Base-by-base conservation (phyloP, 495 filamentous ascomycete species). In the Annulohypoxylon nitens region DNA sequence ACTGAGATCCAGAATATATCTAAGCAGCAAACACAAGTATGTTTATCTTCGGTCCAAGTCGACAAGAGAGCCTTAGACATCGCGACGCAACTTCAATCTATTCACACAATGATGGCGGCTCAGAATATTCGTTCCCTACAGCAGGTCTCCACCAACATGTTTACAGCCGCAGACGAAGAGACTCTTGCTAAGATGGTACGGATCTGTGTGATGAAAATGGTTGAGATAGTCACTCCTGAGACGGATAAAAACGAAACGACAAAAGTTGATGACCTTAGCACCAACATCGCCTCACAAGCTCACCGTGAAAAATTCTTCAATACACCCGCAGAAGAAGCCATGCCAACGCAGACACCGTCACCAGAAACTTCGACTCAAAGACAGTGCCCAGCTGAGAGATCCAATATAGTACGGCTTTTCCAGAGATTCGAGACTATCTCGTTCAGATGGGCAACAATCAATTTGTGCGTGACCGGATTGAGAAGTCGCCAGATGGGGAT, bases 121-220 rank as follows among this genome's bases (percentile, higher is more conserved):
- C 61, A 50, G 5, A 9, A 7, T 10, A 1, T 8, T n/a, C 16
- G n/a, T 6, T 7, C 45, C n/a, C n/a, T 3, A 39, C 33, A 3
- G 7, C 16, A 11, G 7, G 11, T 5, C 0, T 37, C 26, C 12
- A 20, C 45, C 2, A 53, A 36, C 7, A 53, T 1, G 0, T 50
- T 63, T 20, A 14, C 45, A 5, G 61, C 47, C 20, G 43, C 14
- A 6, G 61, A 63, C 9, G 61, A 63, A 39, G 61, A 63, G 10
- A n/a, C 61, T 10, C 45, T 63, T 8, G 61, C 61, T 8, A 63
- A 53, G 30, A 2, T 63, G 2, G 61, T 63, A 11, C 43, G 61
- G 30, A 9, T 53, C 9, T 63, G n/a, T 26, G n/a, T 63, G 30
- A 51, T 10, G 1, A 18, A 63, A 7, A 63, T 45, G 3, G 41